These are phyloP conservation scores for Debaryomyces tyrocola DNA, from an alignment of 805 yeast species.

Conservation along the genomic window DNA sequence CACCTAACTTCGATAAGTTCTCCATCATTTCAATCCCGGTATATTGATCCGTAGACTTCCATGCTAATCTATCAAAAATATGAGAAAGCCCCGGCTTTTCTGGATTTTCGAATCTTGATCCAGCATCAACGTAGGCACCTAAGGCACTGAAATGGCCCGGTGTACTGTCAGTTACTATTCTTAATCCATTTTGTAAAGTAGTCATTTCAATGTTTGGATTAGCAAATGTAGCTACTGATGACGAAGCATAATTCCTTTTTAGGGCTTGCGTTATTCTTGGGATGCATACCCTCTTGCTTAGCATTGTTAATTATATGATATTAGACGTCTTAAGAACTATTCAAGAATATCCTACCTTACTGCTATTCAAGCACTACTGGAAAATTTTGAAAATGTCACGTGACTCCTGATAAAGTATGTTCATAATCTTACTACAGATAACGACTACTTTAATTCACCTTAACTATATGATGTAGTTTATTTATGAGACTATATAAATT, in stretches of 20 bases:
- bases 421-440: no score
- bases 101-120: slow-evolving; percentile 76
- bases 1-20: slow-evolving; percentile 78
- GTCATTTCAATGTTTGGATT: slow-evolving; percentile 26
- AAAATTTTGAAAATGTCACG: neutral
- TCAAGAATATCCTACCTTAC: no score
- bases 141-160: slow-evolving; percentile 91
- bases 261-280: neutral
- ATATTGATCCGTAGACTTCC: slow-evolving; percentile 61
- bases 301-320: neutral
- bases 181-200: slow-evolving; percentile 70
- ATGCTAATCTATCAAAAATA: slow-evolving; percentile 81
- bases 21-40: slow-evolving; percentile 72
- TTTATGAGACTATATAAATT: no score
- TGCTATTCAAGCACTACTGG: neutral
- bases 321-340: no score
- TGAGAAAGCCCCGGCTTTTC: slow-evolving; percentile 74
- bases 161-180: slow-evolving; percentile 78
- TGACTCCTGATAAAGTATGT: neutral
- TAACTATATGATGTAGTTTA: no score
- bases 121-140: slow-evolving; percentile 88
- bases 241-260: slow-evolving; percentile 5
- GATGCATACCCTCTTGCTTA: neutral
- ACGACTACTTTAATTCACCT: no score
- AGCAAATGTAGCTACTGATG: slow-evolving; percentile 4